phyloP scores from a whole-genome alignment of 2,329 filamentous ascomycete genomes.

The Metarhizium sp. region DNA sequence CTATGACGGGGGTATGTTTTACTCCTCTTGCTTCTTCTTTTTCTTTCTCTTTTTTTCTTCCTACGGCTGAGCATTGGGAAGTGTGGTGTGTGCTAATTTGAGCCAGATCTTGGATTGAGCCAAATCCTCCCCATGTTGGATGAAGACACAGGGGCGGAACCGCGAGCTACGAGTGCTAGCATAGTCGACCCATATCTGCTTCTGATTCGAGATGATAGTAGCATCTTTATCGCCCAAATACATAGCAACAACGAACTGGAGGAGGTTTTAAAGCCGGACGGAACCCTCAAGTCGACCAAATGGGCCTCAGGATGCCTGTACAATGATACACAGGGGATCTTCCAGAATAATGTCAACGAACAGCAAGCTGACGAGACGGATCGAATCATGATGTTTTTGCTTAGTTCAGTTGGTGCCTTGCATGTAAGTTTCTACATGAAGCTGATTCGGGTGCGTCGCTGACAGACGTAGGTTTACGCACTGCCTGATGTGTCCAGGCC shows the following conservation, averaged over 20 bases:
- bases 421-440: slow-evolving; percentile 44
- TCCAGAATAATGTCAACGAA: slow-evolving; percentile 32
- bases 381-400: slow-evolving; percentile 63
- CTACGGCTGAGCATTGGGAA: slow-evolving; percentile 1
- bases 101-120: slow-evolving; percentile 69
- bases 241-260: slow-evolving; percentile 74
- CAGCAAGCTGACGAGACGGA: slow-evolving; percentile 30
- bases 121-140: slow-evolving; percentile 92
- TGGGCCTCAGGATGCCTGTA: slow-evolving; percentile 85
- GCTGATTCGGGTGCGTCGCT: background rate
- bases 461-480: slow-evolving; percentile 54
- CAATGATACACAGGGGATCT: slow-evolving; percentile 50
- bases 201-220: slow-evolving; percentile 74
- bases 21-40: background rate
- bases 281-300: slow-evolving; percentile 48
- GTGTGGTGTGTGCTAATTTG: slow-evolving; percentile 8
- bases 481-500: slow-evolving; percentile 64
- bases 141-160: slow-evolving; percentile 76
- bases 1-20: slow-evolving; percentile 72
- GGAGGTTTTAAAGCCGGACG: slow-evolving; percentile 59
- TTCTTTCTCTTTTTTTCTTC: too few species aligned
- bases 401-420: slow-evolving; percentile 65
- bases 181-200: slow-evolving; percentile 82
- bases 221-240: slow-evolving; percentile 68
- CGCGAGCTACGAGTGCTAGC: slow-evolving; percentile 68